Percentiles rank a stretch among this genome's conserved stretches.
Evolutionary conservation across 371 early-diverging fungal genomes (phyloP).

Genomic region (Mortierella sp.): DNA sequence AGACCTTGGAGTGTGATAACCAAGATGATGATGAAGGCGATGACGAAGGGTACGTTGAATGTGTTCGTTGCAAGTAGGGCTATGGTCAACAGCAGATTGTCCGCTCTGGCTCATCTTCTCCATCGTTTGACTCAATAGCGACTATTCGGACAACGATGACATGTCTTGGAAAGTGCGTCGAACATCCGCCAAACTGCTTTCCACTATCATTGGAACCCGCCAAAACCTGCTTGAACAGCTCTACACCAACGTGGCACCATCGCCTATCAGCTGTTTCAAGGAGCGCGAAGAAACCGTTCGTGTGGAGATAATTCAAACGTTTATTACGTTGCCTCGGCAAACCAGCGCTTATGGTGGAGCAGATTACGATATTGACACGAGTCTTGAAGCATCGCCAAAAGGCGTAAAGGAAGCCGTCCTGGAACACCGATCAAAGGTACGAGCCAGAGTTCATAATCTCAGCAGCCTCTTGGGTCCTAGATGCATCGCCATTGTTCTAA

Average conservation of each 20-base stretch:
- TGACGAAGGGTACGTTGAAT: conserved; percentile 71
- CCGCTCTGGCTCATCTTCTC: background rate
- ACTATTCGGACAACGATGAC: conserved; percentile 84
- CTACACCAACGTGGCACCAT: conserved; percentile 75
- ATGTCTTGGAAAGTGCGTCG: conserved; percentile 95
- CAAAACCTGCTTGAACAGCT: conserved; percentile 73
- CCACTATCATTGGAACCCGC: conserved; percentile 79
- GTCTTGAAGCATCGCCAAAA: conserved; percentile 40
- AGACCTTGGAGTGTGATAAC: conserved; percentile 74
- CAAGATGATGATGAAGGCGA: conserved; percentile 80
- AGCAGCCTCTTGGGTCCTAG: too few relatives aligned
- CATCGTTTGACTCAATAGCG: conserved; percentile 56
- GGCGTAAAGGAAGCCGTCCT: conserved; percentile 53
- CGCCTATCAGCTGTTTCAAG: conserved; percentile 81
- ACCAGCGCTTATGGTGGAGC: conserved; percentile 68
- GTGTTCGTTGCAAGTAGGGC: background rate
- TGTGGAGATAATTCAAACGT: conserved; percentile 83
- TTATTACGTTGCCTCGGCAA: conserved; percentile 77
- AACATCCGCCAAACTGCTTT: conserved; percentile 82
- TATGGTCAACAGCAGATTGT: background rate
- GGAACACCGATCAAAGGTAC: conserved; percentile 58
- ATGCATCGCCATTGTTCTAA: too few relatives aligned
- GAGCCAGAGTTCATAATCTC: too few relatives aligned
- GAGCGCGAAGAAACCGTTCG: conserved; percentile 95
- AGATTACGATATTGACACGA: conserved; percentile 39